Evolutionary conservation across 2,329 filamentous ascomycete species (phyloP).

Genomic region (Fusarium irregulare): DNA sequence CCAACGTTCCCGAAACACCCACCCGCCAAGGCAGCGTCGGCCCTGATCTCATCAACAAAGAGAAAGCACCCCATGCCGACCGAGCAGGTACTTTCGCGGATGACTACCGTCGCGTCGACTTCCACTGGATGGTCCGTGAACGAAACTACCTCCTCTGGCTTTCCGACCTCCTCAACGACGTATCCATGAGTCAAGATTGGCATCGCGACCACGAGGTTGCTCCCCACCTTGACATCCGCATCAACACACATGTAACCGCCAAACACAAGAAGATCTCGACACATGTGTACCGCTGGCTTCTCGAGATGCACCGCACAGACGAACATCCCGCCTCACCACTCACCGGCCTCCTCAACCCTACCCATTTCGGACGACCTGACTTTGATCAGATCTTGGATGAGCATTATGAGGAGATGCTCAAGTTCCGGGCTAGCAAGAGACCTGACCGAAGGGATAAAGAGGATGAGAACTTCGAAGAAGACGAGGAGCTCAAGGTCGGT

Average conservation of each 20-base stretch:
- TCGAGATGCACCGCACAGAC: slow-evolving; percentile 66
- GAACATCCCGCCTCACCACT: slow-evolving; percentile 63
- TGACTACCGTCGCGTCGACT: slow-evolving; percentile 64
- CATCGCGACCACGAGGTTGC: slow-evolving; percentile 52
- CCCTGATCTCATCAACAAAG: slow-evolving; percentile 16
- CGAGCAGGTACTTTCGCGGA: slow-evolving; percentile 47
- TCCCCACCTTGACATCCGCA: slow-evolving; percentile 62
- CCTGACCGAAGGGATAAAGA: background rate
- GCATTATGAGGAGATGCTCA: slow-evolving; percentile 65
- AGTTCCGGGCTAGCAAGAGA: slow-evolving; percentile 46
- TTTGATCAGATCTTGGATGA: slow-evolving; percentile 63
- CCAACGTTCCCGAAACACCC: background rate
- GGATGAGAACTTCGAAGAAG: slow-evolving; percentile 32
- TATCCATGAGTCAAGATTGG: slow-evolving; percentile 54
- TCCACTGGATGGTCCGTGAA: slow-evolving; percentile 70
- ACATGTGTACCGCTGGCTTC: slow-evolving; percentile 66
- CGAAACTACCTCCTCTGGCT: slow-evolving; percentile 68
- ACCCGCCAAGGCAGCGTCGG: slow-evolving; percentile 8
- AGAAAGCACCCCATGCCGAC: slow-evolving; percentile 29
- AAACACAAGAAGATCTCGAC: slow-evolving; percentile 64
- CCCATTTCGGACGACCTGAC: slow-evolving; percentile 66
- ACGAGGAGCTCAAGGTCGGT: slow-evolving; percentile 60
- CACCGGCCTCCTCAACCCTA: slow-evolving; percentile 64
- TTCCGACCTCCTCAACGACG: slow-evolving; percentile 64
- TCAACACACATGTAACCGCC: slow-evolving; percentile 67